Evolutionary conservation across 345 rosid genomes (phyloP).

Genomic region (Reutealis trisperma): DNA sequence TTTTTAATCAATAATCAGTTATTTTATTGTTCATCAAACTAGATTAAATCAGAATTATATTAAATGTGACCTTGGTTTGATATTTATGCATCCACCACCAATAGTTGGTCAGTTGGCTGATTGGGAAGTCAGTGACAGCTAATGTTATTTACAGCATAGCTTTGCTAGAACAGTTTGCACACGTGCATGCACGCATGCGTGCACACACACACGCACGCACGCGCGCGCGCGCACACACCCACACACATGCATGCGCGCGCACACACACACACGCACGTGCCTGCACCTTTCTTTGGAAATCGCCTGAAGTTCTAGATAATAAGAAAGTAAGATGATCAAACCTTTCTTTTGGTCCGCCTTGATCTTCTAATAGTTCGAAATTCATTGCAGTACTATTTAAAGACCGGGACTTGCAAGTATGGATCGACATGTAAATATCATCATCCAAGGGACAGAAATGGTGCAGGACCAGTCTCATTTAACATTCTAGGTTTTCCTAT

Average conservation of each 20-base stretch:
- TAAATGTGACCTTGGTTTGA: not conserved
- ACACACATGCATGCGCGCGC: too few relatives aligned
- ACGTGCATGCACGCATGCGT: too few relatives aligned
- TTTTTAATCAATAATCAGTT: not conserved
- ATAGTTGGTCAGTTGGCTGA: not conserved
- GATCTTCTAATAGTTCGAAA: constrained; percentile 3
- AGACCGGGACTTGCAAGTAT: constrained; percentile 87
- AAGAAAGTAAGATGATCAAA: not conserved
- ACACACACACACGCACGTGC: too few relatives aligned
- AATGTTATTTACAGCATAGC: not conserved
- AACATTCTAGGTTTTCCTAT: constrained; percentile 72
- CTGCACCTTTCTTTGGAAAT: not conserved
- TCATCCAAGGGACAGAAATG: constrained; percentile 86
- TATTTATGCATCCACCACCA: not conserved
- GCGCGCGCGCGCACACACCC: too few relatives aligned
- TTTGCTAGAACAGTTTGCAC: not conserved
- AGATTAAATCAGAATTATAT: not conserved
- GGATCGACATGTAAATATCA: constrained; percentile 84
- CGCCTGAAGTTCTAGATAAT: not conserved
- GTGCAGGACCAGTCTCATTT: constrained; percentile 75
- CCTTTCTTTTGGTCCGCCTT: not conserved
- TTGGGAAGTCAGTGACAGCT: constrained; percentile 8
- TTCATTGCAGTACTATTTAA: constrained; percentile 61
- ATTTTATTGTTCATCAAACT: not conserved
- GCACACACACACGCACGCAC: too few relatives aligned